phyloP scores from a whole-genome alignment of 1,284 basidiomycete genomes.

The Filobasidium uniguttulatum region DNA sequence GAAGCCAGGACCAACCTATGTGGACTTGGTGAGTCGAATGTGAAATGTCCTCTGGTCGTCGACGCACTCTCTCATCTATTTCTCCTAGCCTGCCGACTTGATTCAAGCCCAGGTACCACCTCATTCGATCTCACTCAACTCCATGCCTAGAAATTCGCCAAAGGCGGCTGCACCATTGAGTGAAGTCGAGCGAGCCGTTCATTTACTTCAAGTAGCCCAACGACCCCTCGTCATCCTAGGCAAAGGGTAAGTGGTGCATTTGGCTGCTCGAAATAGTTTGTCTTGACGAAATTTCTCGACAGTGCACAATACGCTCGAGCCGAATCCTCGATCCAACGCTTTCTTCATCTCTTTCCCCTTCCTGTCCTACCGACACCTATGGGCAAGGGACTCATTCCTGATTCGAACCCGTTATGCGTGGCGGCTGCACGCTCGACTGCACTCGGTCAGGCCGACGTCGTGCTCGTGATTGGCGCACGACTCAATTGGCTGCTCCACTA shows the following conservation, averaged over 20 bases:
- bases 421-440: slow-evolving; percentile 17
- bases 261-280: neutral
- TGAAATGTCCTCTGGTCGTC: neutral
- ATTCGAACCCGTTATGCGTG: slow-evolving; percentile 17
- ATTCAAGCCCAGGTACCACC: slow-evolving; percentile 12
- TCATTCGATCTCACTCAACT: too few relatives aligned
- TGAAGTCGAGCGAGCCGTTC: slow-evolving; percentile 11
- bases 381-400: slow-evolving; percentile 17
- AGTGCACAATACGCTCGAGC: slow-evolving; percentile 18
- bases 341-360: slow-evolving; percentile 13
- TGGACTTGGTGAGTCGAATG: slow-evolving; percentile 17
- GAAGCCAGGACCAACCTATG: slow-evolving; percentile 16
- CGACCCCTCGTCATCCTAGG: slow-evolving; percentile 17
- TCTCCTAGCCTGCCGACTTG: slow-evolving; percentile 16
- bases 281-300: neutral
- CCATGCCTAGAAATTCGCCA: too few relatives aligned
- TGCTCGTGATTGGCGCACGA: slow-evolving; percentile 17
- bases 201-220: slow-evolving; percentile 14
- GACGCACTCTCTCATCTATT: neutral
- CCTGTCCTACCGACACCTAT: slow-evolving; percentile 19
- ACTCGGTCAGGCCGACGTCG: slow-evolving; percentile 16
- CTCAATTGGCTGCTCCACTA: slow-evolving; percentile 20
- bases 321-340: slow-evolving; percentile 7
- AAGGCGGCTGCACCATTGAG: slow-evolving; percentile 2
- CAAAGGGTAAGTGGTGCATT: slow-evolving; percentile 15